These are phyloP conservation scores for Penicillium sp. DNA, from an alignment of 2,329 filamentous ascomycete species.

Conservation along the genomic window DNA sequence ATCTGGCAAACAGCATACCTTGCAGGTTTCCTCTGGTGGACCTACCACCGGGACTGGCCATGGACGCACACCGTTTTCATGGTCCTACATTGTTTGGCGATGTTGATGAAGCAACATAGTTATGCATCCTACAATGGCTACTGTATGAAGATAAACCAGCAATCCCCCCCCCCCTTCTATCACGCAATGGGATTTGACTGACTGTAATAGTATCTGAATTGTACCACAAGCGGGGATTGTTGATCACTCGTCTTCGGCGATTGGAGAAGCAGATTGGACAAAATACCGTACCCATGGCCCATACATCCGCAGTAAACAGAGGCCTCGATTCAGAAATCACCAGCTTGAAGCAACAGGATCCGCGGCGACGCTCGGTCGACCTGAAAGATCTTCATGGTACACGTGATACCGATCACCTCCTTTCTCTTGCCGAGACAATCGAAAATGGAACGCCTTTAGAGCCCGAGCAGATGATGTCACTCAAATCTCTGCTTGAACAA, in stretches of 20 bases:
- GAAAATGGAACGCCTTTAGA: slow-evolving; percentile 62
- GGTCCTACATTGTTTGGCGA: slow-evolving; percentile 69
- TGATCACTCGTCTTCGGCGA: slow-evolving; percentile 12
- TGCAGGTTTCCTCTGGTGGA: slow-evolving; percentile 65
- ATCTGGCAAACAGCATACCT: slow-evolving; percentile 72
- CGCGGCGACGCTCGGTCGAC: slow-evolving; percentile 45
- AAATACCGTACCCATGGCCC: neutral
- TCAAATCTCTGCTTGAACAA: slow-evolving; percentile 67
- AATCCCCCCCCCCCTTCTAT: neutral
- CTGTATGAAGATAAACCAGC: slow-evolving; percentile 41
- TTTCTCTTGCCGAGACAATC: slow-evolving; percentile 65
- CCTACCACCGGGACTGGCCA: slow-evolving; percentile 74
- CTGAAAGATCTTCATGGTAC: slow-evolving; percentile 16
- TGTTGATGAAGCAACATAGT: slow-evolving; percentile 77
- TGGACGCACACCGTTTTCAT: slow-evolving; percentile 84
- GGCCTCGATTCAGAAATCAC: slow-evolving; percentile 11
- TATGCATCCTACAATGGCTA: slow-evolving; percentile 81
- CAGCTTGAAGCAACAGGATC: slow-evolving; percentile 33
- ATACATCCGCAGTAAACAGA: neutral
- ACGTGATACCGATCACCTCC: slow-evolving; percentile 58
- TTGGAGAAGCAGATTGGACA: slow-evolving; percentile 12
- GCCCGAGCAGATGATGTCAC: slow-evolving; percentile 61
- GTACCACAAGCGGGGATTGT: slow-evolving; percentile 55
- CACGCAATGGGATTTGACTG: neutral
- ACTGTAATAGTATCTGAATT: slow-evolving; percentile 57